A percentile compares a stretch with the other conserved stretches of the same genome.
phyloP scores from a whole-genome alignment of 148 eudicot genomes.

The Rhododendron molle region DNA sequence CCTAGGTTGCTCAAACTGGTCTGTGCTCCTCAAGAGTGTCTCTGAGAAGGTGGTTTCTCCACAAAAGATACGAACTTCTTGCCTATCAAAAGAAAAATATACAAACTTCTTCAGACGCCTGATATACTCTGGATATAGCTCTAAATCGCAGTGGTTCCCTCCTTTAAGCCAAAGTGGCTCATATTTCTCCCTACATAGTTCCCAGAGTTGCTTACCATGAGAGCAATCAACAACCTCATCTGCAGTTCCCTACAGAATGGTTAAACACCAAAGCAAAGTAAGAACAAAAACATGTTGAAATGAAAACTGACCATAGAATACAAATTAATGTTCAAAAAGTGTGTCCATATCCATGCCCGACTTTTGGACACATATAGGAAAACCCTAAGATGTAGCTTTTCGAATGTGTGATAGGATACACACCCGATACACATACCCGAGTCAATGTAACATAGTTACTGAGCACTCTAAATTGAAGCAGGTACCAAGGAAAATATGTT shows the following conservation, averaged over 20 bases:
- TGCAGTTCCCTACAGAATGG: conserved; percentile 48
- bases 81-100: not conserved
- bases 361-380: no score
- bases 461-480: no score
- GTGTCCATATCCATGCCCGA: no score
- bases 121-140: conserved; percentile 58
- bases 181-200: conserved; percentile 61
- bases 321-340: no score
- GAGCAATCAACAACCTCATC: conserved; percentile 70
- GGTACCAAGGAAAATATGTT: no score
- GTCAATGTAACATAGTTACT: no score
- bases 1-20: conserved; percentile 49
- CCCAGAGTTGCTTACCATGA: conserved; percentile 75
- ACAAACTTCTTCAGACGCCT: conserved; percentile 61
- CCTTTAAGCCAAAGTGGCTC: conserved; percentile 72
- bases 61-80: conserved; percentile 54
- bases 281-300: not conserved
- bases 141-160: conserved; percentile 62
- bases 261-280: not conserved
- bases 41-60: conserved; percentile 46
- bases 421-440: no score
- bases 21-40: conserved; percentile 41
- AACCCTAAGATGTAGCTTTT: no score
- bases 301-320: not conserved
- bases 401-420: no score